Evolutionary conservation across 495 filamentous ascomycete species (phyloP), one percentile per base, ranked within the genome.

Genomic region (Talaromyces borbonicus): DNA sequence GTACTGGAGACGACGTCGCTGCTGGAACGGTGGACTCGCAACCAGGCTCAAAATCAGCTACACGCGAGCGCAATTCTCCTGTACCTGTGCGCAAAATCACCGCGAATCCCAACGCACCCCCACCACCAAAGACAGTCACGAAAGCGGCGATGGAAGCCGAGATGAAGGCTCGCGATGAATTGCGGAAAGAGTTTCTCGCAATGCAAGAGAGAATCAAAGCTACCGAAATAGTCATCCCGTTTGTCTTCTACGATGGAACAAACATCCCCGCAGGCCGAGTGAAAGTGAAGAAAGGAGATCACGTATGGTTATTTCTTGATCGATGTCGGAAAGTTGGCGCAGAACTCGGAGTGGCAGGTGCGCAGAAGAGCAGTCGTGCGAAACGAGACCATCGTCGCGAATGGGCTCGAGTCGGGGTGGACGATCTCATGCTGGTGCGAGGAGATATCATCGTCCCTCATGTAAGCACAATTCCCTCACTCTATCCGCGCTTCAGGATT

Each of bases 211-310:
- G 80, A 2, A 83, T 97, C 46, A 95, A 93, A 66, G 79, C 79
- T 26, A 87, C 89, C 19, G 88, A 95, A 56, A 87, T 98, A 16
- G 68, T 83, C 31, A 86, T 98, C 3, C 92, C 92, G 0, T 98
- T 98, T 63, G 87, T 96, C 18, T 97, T 98, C 57, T 97, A 95
- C 63, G 93, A 98, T 48, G 92, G 92, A n/a, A 93, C 87, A 3
- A 90, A 92, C 61, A 89, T 86, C n/a, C 81, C 89, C 1, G 81
- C 85, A 20, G 84, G 93, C 16, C 68, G 73, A 15, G 90, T 81
- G 56, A 79, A 78, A 51, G 79, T 96, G 42, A 96, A 88, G 66
- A 98, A 98, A 57, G 92, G 92, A 0, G 90, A 96, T 52, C 79
- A 75, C 40, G 69, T 92, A 12, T 96, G 90, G 90, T 56, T 95